Base-by-base conservation (phyloP, 2,329 filamentous ascomycete species). In the Fonsecaea erecta region DNA sequence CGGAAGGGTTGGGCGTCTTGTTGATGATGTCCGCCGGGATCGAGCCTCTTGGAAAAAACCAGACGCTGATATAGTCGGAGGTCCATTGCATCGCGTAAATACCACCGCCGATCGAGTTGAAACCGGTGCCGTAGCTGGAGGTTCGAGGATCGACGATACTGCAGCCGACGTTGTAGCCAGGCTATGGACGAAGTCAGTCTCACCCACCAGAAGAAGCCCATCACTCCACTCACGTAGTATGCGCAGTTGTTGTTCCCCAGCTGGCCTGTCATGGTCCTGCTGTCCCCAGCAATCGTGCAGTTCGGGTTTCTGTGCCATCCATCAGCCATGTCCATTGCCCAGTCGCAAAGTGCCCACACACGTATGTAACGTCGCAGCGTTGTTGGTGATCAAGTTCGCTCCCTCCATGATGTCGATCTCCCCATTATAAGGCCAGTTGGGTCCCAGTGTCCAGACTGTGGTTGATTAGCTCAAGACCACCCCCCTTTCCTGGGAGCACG, bases 341-440 rank as follows among this genome's bases (percentile, higher is more conserved):
- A 26, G 21, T 11, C 32, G 26, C 3, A 11, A 8, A 34, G 1
- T 4, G 14, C 40, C 9, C 6, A 48, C 57, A 34, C 35, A 74
- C 0, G 88, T 89, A 78, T 90, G 86, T 46, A 92, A 81, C 24
- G 87, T 88, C 75, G 90, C 79, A 48, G 80, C 75, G 73, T 88
- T 84, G 66, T 81, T 77, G 1, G 76, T 74, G 65, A 85, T 81
- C 26, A 80, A 77, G 77, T 90, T 88, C 70, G 90, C 87, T 35
- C 88, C 88, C 78, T 91, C 89, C 68, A 91, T 82, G 70, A 91
- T 87, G 74, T 91, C 89, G 70, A 91, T 89, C 77, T 91, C 89
- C 34, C 88, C 88, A 2, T 78, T 79, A 37, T 73, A 72, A 1
- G 89, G 89, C 89, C 89, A 91, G 71, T 83, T 78, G 12, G 81